Evolutionary conservation across 306 rosid species (phyloP), one percentile per base, ranked within the genome.

Genomic region (Cucumis hystrix): DNA sequence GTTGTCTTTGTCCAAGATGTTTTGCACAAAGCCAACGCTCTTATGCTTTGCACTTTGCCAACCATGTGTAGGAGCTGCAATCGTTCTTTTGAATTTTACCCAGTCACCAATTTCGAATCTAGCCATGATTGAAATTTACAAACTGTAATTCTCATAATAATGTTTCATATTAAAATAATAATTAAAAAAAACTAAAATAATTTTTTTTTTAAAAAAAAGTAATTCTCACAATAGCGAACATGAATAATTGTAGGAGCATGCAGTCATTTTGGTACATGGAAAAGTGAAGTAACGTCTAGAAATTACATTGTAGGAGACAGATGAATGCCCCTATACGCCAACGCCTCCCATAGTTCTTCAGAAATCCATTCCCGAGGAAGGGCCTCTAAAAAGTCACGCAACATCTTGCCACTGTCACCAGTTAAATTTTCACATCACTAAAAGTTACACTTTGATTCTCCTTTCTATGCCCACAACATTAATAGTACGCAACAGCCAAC

Each of bases 21-120:
- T 87, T 86, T 92, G 99, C 83, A 92, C 97, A 86, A 95, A 95
- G 70, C 99, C 99, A 76, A 95, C 99, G 84, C 97, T 91, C 77
- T 84, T 91, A 61, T 82, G 87, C 75, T 79, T 85, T 76, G 97
- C 88, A 79, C 85, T 91, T 88, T 92, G 99, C 99, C 99, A 95
- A 78, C 99, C 99, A 79, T 89, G 79, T 17, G 86, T 85, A 40
- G 99, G 99, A 80, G 89, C 80, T 80, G 85, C 78, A 54, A 92
- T 82, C 78, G 86, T 89, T 89, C 97, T 90, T 86, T 85, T 92
- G 77, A 89, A 95, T 80, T 91, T 92, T 82, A 95, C 93, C 99
- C 99, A 95, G 77, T 95, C 97, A 56, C 97, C 97, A 80, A 87
- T 86, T 78, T 92, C 91, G 83, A 84, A 95, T 89, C 99, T 95